These are phyloP conservation scores for Phialophora verrucosa DNA, from an alignment of 2,329 filamentous ascomycete species.

Conservation along the genomic window DNA sequence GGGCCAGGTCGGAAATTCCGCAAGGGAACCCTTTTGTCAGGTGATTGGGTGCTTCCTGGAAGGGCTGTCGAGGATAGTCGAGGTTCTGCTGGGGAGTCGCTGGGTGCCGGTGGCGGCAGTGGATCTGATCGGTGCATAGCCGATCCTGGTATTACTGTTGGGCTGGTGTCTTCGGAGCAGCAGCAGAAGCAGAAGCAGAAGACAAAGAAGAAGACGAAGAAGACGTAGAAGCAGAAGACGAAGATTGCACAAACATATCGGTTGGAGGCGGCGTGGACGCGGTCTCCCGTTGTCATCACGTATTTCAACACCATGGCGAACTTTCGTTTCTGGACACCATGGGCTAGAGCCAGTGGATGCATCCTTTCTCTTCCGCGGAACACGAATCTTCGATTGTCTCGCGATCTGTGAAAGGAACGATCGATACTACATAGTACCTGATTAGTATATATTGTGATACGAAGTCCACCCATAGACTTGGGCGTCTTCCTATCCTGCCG, in stretches of 20 bases:
- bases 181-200: not conserved
- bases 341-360: not conserved
- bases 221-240: too few relatives aligned
- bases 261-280: not conserved
- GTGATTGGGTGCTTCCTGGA: not conserved
- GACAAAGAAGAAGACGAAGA: too few relatives aligned
- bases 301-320: constrained; percentile 5
- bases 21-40: not conserved
- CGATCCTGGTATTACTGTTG: not conserved
- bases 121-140: not conserved
- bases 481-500: too few relatives aligned
- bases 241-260: not conserved
- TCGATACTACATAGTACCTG: too few relatives aligned
- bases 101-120: not conserved
- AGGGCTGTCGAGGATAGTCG: not conserved
- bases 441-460: too few relatives aligned
- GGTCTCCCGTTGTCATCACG: not conserved
- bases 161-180: not conserved
- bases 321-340: not conserved
- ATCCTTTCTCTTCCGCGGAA: too few relatives aligned
- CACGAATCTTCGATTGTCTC: not conserved
- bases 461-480: too few relatives aligned
- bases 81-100: not conserved
- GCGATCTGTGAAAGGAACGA: too few relatives aligned
- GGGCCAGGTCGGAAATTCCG: not conserved